Percentiles rank a stretch among this genome's conserved stretches.
These are phyloP conservation scores for Pythium sp. DNA, from an alignment of 352 stramenopile species.

Conservation along the genomic window DNA sequence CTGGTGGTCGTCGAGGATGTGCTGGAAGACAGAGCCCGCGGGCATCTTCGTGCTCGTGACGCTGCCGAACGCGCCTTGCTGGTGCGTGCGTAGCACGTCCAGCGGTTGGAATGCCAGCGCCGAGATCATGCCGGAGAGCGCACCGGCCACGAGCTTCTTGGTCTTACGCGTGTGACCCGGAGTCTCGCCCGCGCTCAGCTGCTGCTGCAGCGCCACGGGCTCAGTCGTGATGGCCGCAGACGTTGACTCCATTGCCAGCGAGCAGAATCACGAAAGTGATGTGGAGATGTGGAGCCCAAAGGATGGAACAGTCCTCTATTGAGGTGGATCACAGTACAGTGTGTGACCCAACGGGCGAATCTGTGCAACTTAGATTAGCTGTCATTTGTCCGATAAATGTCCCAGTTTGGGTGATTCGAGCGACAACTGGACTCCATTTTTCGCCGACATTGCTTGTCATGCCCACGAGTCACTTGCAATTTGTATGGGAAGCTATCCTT, in stretches of 20 bases:
- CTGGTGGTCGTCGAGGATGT: conserved; percentile 8
- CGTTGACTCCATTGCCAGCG: conserved; percentile 12
- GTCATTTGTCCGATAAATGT: too few species aligned
- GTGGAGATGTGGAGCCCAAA: not conserved
- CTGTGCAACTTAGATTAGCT: too few species aligned
- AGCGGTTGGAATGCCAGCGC: conserved; percentile 84
- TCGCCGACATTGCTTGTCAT: too few species aligned
- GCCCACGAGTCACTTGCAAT: too few species aligned
- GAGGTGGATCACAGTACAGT: too few species aligned
- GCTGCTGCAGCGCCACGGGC: not conserved
- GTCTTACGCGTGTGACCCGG: conserved; percentile 40
- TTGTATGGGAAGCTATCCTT: too few species aligned
- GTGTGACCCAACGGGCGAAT: too few species aligned
- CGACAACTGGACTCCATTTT: too few species aligned
- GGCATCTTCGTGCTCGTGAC: not conserved
- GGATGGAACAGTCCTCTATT: not conserved
- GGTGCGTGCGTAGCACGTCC: conserved; percentile 81
- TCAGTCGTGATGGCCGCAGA: conserved; percentile 6
- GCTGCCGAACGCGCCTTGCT: conserved; percentile 73
- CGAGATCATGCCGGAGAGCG: conserved; percentile 74
- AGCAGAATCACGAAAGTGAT: not conserved
- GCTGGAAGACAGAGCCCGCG: conserved; percentile 9
- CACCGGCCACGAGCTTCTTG: conserved; percentile 70
- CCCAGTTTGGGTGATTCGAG: too few species aligned
- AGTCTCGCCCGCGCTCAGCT: conserved; percentile 5